Percentiles rank a stretch among this genome's conserved stretches.
Evolutionary conservation across 306 rosid species (phyloP).

Genomic region (Aeschynomene evenia): DNA sequence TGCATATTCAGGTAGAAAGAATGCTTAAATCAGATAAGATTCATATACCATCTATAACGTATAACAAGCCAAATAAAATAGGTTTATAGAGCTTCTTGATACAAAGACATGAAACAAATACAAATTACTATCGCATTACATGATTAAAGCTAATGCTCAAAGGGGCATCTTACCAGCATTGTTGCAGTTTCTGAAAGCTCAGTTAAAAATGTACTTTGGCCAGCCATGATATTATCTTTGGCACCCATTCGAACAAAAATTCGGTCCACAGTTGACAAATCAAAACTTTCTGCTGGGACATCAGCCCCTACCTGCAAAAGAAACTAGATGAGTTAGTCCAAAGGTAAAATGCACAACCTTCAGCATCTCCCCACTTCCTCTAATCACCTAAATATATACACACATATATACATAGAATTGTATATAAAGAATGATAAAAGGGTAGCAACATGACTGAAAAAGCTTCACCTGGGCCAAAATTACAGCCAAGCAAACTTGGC

Average conservation of each 20-base stretch:
- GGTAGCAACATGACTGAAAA: background rate
- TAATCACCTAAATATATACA: background rate
- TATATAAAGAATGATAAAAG: constrained; percentile 24
- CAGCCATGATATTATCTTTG: constrained; percentile 93
- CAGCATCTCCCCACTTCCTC: background rate
- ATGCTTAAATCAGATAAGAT: constrained; percentile 18
- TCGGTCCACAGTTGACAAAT: constrained; percentile 80
- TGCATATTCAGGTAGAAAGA: constrained; percentile 16
- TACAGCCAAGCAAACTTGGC: constrained; percentile 94
- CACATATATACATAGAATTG: background rate
- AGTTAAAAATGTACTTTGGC: constrained; percentile 94
- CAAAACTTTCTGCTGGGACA: constrained; percentile 90
- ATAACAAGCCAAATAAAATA: background rate
- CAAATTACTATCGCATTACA: constrained; percentile 1
- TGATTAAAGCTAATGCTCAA: constrained; percentile 8
- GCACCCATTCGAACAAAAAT: constrained; percentile 98
- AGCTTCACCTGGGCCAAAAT: constrained; percentile 83
- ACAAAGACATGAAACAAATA: constrained; percentile 1
- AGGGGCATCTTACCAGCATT: constrained; percentile 70
- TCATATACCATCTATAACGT: background rate
- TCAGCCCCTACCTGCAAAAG: constrained; percentile 83
- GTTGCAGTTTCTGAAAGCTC: constrained; percentile 95
- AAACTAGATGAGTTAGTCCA: constrained; percentile 24
- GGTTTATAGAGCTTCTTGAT: background rate
- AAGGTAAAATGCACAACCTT: constrained; percentile 6